Evolutionary conservation across 768 basidiomycete species (phyloP).

Genomic region (Pleurotus eryngii): DNA sequence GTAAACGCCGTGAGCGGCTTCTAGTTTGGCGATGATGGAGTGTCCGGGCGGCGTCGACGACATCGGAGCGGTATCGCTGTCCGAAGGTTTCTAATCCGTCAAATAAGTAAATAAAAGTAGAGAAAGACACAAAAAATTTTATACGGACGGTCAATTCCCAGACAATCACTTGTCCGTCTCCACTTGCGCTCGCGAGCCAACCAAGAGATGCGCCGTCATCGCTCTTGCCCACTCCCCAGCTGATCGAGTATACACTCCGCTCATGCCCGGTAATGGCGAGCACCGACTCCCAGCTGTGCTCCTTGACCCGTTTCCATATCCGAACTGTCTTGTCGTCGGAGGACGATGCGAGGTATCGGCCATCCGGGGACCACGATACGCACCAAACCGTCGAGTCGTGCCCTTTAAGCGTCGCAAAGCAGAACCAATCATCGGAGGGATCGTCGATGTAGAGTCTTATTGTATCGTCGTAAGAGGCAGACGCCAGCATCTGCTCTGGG

Average conservation of each 20-base stretch:
- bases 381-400: conserved; percentile 93
- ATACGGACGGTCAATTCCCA: conserved; percentile 68
- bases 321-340: conserved; percentile 84
- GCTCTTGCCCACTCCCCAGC: conserved; percentile 55
- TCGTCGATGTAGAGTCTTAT: conserved; percentile 93
- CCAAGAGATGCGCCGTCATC: conserved; percentile 49
- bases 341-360: conserved; percentile 78
- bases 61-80: conserved; percentile 10
- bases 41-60: conserved; percentile 24
- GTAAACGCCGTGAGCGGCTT: conserved; percentile 72
- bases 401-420: conserved; percentile 75
- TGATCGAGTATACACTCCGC: conserved; percentile 76
- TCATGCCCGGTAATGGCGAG: conserved; percentile 62
- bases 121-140: conserved; percentile 5
- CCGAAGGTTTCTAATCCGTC: conserved; percentile 23
- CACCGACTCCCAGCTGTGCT: conserved; percentile 63
- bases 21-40: conserved; percentile 53
- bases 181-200: conserved; percentile 81
- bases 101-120: background rate
- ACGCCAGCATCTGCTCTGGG: conserved; percentile 80
- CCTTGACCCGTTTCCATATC: conserved; percentile 72
- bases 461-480: conserved; percentile 95
- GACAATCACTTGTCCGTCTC: conserved; percentile 80
- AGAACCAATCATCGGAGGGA: conserved; percentile 92
- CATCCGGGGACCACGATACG: conserved; percentile 74